Evolutionary conservation across 768 basidiomycete species (phyloP).

Genomic region (Boletus pseudo-olivaceus): DNA sequence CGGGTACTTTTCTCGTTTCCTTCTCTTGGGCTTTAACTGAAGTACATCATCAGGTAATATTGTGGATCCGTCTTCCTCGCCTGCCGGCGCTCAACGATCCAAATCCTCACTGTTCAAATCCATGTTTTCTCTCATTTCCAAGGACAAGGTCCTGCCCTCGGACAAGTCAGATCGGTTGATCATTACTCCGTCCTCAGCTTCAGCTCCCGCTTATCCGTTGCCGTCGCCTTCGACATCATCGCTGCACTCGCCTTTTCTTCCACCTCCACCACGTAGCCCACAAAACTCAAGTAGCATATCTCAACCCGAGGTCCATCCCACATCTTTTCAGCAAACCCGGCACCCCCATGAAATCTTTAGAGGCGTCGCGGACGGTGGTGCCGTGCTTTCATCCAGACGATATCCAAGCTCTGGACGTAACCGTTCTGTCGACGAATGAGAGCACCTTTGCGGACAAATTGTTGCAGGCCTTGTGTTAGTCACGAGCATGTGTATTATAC

Average conservation of each 20-base stretch:
- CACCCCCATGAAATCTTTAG: slow-evolving; percentile 18
- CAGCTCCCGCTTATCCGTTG: slow-evolving; percentile 13
- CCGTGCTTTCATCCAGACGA: slow-evolving; percentile 18
- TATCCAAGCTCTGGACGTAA: slow-evolving; percentile 5
- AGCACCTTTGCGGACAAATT: background rate
- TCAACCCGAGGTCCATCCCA: slow-evolving; percentile 34
- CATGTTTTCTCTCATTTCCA: slow-evolving; percentile 45
- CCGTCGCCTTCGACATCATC: slow-evolving; percentile 31
- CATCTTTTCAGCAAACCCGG: slow-evolving; percentile 34
- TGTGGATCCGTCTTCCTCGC: slow-evolving; percentile 20
- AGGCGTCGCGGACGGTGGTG: slow-evolving; percentile 18
- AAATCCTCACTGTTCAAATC: slow-evolving; percentile 68
- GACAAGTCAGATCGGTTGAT: slow-evolving; percentile 66
- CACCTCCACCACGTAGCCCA: slow-evolving; percentile 28
- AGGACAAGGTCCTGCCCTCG: slow-evolving; percentile 42
- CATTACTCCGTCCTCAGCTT: slow-evolving; percentile 47
- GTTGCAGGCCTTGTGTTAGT: background rate
- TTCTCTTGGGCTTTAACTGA: background rate
- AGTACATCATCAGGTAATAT: slow-evolving; percentile 7
- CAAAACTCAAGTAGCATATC: slow-evolving; percentile 9
- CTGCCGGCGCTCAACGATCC: slow-evolving; percentile 36
- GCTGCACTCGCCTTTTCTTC: slow-evolving; percentile 17
- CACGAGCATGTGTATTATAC: slow-evolving; percentile 1
- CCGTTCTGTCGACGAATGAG: slow-evolving; percentile 14
- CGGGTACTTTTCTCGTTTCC: slow-evolving; percentile 36